These are phyloP conservation scores for Pyrenula massariospora DNA, from an alignment of 495 filamentous ascomycete genomes.

Conservation along the genomic window DNA sequence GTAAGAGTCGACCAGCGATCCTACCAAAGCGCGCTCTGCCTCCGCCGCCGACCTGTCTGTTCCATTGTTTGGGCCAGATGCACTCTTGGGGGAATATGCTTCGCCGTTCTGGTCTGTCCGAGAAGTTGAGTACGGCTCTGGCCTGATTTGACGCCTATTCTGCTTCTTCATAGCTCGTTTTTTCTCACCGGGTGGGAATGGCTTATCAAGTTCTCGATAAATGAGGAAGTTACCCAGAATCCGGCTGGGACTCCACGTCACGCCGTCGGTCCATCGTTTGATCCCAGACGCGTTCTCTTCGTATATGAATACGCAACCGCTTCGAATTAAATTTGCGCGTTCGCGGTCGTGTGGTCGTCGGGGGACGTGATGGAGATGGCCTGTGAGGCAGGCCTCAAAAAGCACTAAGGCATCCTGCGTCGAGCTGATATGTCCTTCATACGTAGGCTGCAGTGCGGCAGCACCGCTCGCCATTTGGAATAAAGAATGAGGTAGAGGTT, in stretches of 20 bases:
- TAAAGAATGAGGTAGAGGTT: neutral
- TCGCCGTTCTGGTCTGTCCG: constrained; percentile 29
- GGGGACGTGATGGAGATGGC: constrained; percentile 57
- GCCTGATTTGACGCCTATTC: constrained; percentile 21
- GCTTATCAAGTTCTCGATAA: constrained; percentile 75
- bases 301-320: constrained; percentile 82
- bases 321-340: constrained; percentile 57
- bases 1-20: constrained; percentile 78
- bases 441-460: constrained; percentile 44
- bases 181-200: constrained; percentile 80
- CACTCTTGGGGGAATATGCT: constrained; percentile 30
- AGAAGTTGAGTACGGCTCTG: constrained; percentile 35
- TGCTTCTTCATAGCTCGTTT: constrained; percentile 72
- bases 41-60: constrained; percentile 34
- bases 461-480: constrained; percentile 5
- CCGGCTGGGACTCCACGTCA: constrained; percentile 81
- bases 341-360: constrained; percentile 81
- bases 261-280: constrained; percentile 88
- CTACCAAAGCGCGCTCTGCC: constrained; percentile 58
- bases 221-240: constrained; percentile 82
- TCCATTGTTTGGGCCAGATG: constrained; percentile 20
- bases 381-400: constrained; percentile 63
- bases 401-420: constrained; percentile 66
- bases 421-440: constrained; percentile 52
- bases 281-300: constrained; percentile 81